Base-by-base conservation (phyloP, 768 basidiomycete species). In the Pleurotus tuoliensis region DNA sequence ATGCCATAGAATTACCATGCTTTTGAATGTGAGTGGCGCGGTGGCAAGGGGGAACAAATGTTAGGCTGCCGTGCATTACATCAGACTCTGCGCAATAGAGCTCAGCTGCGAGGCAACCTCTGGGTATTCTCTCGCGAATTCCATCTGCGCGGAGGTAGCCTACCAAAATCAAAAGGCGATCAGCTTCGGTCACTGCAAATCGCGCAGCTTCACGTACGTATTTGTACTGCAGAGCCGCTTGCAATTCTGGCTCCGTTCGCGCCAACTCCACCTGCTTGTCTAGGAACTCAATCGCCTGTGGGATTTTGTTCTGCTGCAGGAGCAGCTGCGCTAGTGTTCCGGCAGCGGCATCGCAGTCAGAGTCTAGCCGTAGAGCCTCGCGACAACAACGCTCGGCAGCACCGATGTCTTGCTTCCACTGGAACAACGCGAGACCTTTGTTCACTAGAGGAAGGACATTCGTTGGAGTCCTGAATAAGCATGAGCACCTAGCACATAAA, bases 361-460 rank as follows among this genome's bases (percentile, higher is more conserved):
- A 78, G 70, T 99, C 97, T 55, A 94, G 82, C 48, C 79, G 74
- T 18, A 99, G 78, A 0, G 97, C 97, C 69, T 98, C 90, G 56
- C 86, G 77, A 67, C 94, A 95, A 67, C 93, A 88, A 16, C 76
- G 73, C 70, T 96, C 94, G 1, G 94, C 94, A 1, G 81, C 83
- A 5, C 75, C 78, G 56, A 92, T 80, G 66, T 98, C 93, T 66
- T 96, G 90, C 69, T 92, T 91, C 90, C 90, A 94, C 73, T 98
- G 97, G 81, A 87, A 98, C 47, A 98, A 66, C 0, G 94, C 90
- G 18, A 98, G 87, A n/a, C 95, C 94, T 68, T 96, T 97, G 85
- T 99, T 99, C 54, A 98, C 94, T 44, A 96, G 76, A 0, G 96
- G 90, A 3, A 98, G 80, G 20, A 97, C 96, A 69, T 98, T 99